These are phyloP conservation scores for Verbena officinalis DNA, from an alignment of 257 asterid genomes.

Conservation along the genomic window DNA sequence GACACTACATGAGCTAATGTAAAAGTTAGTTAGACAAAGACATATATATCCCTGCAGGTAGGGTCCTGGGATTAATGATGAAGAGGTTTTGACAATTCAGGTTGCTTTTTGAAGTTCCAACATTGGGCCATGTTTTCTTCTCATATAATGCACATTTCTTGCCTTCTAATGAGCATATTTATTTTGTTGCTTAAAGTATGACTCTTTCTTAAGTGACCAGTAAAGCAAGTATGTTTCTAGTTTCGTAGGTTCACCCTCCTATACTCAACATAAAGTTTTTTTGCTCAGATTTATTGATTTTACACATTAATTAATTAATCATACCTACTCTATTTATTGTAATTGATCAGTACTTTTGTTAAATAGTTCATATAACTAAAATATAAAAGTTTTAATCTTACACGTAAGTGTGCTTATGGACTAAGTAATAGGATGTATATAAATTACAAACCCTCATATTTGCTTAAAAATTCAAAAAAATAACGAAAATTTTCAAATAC, in stretches of 20 bases:
- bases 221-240: slow-evolving; percentile 23
- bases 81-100: slow-evolving; percentile 20
- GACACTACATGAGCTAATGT: slow-evolving; percentile 30
- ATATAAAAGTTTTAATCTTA: too few species aligned
- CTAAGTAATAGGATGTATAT: too few species aligned
- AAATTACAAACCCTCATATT: too few species aligned
- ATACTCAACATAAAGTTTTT: background rate
- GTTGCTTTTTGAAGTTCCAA: slow-evolving; percentile 24
- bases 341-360: too few species aligned
- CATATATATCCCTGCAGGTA: background rate
- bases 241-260: slow-evolving; percentile 10
- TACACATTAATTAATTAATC: background rate
- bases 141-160: slow-evolving; percentile 25
- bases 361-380: too few species aligned
- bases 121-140: slow-evolving; percentile 10
- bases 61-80: slow-evolving; percentile 8
- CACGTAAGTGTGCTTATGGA: too few species aligned
- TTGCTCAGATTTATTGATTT: too few species aligned
- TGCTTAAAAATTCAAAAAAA: too few species aligned
- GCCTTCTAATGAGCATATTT: slow-evolving; percentile 28
- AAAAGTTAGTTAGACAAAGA: slow-evolving; percentile 14
- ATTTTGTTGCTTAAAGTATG: slow-evolving; percentile 33
- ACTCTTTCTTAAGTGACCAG: slow-evolving; percentile 28
- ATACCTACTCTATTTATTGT: background rate
- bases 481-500: too few species aligned